phyloP scores from a whole-genome alignment of 768 basidiomycete species.

The Tulasnella sp. region DNA sequence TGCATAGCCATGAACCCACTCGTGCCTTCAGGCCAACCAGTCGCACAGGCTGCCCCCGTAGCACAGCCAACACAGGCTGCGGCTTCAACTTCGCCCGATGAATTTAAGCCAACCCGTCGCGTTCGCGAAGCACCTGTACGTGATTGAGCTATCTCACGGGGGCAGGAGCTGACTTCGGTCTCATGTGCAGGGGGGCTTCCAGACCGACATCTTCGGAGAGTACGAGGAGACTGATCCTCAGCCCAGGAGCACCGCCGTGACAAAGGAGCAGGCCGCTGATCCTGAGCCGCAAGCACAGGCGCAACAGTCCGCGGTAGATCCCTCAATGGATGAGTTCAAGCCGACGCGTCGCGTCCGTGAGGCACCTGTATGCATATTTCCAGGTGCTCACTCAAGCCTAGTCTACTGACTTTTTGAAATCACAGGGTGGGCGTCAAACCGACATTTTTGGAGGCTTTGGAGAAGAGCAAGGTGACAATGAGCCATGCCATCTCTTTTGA shows the following conservation, averaged over 20 bases:
- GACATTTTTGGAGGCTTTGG: background rate
- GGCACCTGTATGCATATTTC: background rate
- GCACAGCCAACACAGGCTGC: background rate
- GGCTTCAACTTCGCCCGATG: background rate
- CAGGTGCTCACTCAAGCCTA: background rate
- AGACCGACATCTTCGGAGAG: constrained; percentile 15
- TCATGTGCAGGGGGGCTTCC: constrained; percentile 5
- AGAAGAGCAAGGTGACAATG: background rate
- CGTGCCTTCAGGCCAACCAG: background rate
- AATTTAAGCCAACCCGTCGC: constrained; percentile 19
- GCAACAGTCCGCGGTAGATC: background rate
- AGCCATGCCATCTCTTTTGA: background rate
- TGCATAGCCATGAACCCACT: background rate
- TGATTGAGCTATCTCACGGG: background rate
- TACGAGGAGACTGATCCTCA: constrained; percentile 14
- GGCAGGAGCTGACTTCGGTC: background rate
- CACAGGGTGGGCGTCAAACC: background rate
- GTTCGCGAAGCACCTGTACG: constrained; percentile 18
- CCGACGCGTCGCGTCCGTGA: too few relatives aligned
- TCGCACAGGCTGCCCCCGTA: background rate
- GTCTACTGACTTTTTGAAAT: background rate
- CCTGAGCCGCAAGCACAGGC: constrained; percentile 7
- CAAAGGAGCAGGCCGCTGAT: background rate
- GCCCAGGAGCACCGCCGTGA: background rate
- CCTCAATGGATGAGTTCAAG: background rate